Base-by-base conservation (phyloP, 805 yeast species). In the Metschnikowia baotianmanensis region DNA sequence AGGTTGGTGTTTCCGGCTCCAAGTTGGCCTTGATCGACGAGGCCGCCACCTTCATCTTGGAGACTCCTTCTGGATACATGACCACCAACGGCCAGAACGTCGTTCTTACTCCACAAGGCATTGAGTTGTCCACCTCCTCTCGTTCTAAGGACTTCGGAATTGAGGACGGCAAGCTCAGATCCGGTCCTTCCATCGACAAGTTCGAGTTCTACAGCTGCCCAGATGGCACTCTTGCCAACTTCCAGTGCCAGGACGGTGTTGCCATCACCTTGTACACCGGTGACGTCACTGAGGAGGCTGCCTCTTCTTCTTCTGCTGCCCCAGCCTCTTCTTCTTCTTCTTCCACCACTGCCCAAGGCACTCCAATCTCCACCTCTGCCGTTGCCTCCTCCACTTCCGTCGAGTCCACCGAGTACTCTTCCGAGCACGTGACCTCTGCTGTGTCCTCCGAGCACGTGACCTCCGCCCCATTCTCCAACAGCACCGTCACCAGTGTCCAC, bases 61-160 rank as follows among this genome's bases (percentile, higher is more conserved):
- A 50, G 32, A 61, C 59, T 37, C 68, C 69, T 25, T 44, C 56
- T 35, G 69, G 69, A 10, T 61, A 48, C 52, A 45, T 56, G 17
- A 29, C 44, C n/a, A 51, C 51, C 36, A 47, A 42, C 28, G 64
- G 58, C 29, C 27, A 51, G 28, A 49, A 51, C 39, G 47, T 60
- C n/a, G 26, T 40, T 17, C 33, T 49, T 22, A 34, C 42, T 29
- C 46, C 51, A 1, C 44, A 42, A 2, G 60, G 61, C 34, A 40
- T 57, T 18, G 24, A 15, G 15, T 42, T 51, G 23, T 41, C 50
- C 16, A 42, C 38, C 34, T 20, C 49, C 36, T 38, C 36, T 34
- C 59, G 58, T 27, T 53, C 63, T 22, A 55, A 50, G 40, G 58
- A 49, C 40, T 63, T 50, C 32, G 67, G 69, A 43, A 34, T 55